Evolutionary conservation across 805 yeast species (phyloP), one percentile per base, ranked within the genome.

Genomic region (Komagataella populi): DNA sequence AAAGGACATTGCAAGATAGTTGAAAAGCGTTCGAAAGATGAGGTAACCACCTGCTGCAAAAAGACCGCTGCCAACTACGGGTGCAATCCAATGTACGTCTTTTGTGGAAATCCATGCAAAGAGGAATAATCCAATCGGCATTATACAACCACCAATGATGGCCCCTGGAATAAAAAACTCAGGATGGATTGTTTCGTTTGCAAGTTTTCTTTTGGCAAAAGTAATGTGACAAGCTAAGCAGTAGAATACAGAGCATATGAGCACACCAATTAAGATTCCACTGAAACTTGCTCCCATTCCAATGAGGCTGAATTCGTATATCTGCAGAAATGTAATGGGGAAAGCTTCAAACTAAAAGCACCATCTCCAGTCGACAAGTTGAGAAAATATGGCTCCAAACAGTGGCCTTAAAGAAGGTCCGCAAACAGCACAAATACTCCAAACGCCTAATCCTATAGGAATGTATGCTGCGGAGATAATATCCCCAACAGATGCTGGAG

Each of bases 381-480:
- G 72, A 3, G 68, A 65, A 59, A 80, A 64, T 4, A 73, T 70
- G 7, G 80, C 74, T 45, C 84, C 84, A 46, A 80, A 58, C 5
- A 81, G 57, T 1, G 85, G 85, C 10, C 82, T 84, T 18, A 76
- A 46, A 8, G 72, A 68, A 1, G 83, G 83, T 8, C 83, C 84
- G 49, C 71, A 65, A 46, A 74, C 76, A 0, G 80, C 76, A 50
- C 76, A 80, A 24, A 73, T 57, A 17, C 79, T 68, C 83, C 84
- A 80, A 5, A 67, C 53, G 7, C 76, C 76, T 50, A 80, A 63
- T 3, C 74, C 73, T 18, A 72, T 54, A 2, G 83, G 78, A 43
- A 71, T 60, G 51, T 64, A 64, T 4, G 77, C 70, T 17, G 69
- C 61, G 3, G 60, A 48, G 23, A 74, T 60, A 48, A 80, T 63